A percentile compares a stretch with the other conserved stretches of the same genome.
Conservation (phyloP, 2,329 filamentous ascomycete genomes). For the Leptographium radiaticola region DNA sequence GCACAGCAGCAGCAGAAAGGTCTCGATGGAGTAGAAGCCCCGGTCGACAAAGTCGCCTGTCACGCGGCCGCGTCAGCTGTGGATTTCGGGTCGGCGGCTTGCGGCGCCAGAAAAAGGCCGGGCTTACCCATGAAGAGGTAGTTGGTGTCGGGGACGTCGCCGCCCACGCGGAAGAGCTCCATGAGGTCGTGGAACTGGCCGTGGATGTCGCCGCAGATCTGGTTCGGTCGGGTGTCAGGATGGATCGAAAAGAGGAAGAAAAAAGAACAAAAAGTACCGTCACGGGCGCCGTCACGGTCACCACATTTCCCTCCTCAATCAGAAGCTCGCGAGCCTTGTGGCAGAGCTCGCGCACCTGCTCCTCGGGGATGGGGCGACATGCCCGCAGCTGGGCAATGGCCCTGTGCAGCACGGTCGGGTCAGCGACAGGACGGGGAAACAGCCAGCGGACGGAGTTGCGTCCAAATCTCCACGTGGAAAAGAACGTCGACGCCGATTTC, state of each 20-base stretch:
- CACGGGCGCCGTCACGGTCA: slow-evolving; percentile 86
- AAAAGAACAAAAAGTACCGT: slow-evolving; percentile 39
- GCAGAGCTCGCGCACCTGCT: slow-evolving; percentile 90
- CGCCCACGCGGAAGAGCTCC: slow-evolving; percentile 89
- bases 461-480: no score
- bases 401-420: slow-evolving; percentile 31
- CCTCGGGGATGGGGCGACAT: slow-evolving; percentile 90
- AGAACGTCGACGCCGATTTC: slow-evolving; percentile 8
- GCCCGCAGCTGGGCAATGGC: slow-evolving; percentile 91
- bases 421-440: not conserved
- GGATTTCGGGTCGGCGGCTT: no score
- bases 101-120: not conserved
- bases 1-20: slow-evolving; percentile 86
- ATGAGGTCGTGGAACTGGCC: slow-evolving; percentile 95
- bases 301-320: slow-evolving; percentile 95
- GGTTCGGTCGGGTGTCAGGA: not conserved
- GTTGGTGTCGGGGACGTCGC: slow-evolving; percentile 88
- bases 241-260: not conserved
- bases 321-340: slow-evolving; percentile 93
- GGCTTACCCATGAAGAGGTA: slow-evolving; percentile 84
- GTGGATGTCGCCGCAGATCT: slow-evolving; percentile 95
- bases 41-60: slow-evolving; percentile 92
- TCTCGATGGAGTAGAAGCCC: slow-evolving; percentile 95
- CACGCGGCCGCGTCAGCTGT: not conserved
- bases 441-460: no score